A percentile compares a stretch with the other conserved stretches of the same genome.
Evolutionary conservation across 768 basidiomycete species (phyloP).

Genomic region (Kwoniella europaea): DNA sequence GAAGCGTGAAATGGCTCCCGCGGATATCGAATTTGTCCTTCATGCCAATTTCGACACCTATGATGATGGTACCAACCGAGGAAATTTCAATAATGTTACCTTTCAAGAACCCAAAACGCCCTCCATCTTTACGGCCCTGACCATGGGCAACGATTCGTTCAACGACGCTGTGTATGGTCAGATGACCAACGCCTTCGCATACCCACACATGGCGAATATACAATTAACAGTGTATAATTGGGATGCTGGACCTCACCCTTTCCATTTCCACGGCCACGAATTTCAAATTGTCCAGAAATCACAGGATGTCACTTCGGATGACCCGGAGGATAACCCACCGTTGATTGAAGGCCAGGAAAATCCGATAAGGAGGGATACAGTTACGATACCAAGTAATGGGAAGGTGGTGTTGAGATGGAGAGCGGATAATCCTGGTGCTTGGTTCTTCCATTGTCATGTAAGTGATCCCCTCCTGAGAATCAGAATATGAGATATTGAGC

Average conservation of each 20-base stretch:
- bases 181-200: constrained; percentile 67
- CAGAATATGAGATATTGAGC: not conserved
- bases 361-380: constrained; percentile 87
- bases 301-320: constrained; percentile 69
- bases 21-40: constrained; percentile 69
- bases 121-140: constrained; percentile 73
- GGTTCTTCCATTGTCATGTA: constrained; percentile 67
- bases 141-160: constrained; percentile 68
- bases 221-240: constrained; percentile 68
- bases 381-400: constrained; percentile 71
- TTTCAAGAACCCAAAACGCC: constrained; percentile 67
- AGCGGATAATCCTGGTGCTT: constrained; percentile 91
- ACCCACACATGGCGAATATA: constrained; percentile 75
- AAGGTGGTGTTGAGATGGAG: constrained; percentile 77
- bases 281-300: constrained; percentile 78
- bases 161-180: constrained; percentile 76
- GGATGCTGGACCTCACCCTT: constrained; percentile 59
- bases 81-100: constrained; percentile 62
- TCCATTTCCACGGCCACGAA: constrained; percentile 87
- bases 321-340: constrained; percentile 79
- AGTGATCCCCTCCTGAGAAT: not conserved
- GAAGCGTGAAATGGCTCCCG: constrained; percentile 61
- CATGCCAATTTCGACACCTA: constrained; percentile 81
- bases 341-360: constrained; percentile 78
- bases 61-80: constrained; percentile 56